Evolutionary conservation across 345 rosid genomes (phyloP).

Genomic region (Lumnitzera racemosa): DNA sequence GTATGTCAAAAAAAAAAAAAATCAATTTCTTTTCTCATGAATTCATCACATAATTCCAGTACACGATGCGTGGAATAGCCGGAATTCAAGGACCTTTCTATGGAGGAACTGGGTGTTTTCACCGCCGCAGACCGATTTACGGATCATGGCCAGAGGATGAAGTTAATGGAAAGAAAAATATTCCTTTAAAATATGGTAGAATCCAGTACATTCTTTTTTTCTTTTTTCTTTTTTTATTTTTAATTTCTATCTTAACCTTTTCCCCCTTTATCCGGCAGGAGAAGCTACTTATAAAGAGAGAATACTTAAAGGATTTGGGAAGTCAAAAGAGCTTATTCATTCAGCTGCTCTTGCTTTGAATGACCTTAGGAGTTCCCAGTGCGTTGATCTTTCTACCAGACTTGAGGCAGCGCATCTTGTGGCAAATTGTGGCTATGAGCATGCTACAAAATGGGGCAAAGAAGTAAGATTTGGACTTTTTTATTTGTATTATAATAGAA

Average conservation of each 20-base stretch:
- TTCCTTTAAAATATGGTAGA: conserved; percentile 12
- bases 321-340: conserved; percentile 29
- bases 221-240: background rate
- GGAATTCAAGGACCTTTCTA: conserved; percentile 56
- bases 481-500: no score
- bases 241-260: background rate
- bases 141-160: conserved; percentile 29
- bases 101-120: conserved; percentile 54
- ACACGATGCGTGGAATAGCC: conserved; percentile 21
- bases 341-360: conserved; percentile 35
- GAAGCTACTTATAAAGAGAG: conserved; percentile 6
- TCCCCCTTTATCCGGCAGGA: conserved; percentile 1
- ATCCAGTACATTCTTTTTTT: no score
- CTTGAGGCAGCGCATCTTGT: conserved; percentile 27
- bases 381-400: background rate
- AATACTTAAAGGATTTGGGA: conserved; percentile 30
- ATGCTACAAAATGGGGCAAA: conserved; percentile 43
- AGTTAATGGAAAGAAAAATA: conserved; percentile 7
- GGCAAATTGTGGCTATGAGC: conserved; percentile 32
- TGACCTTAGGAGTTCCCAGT: conserved; percentile 19
- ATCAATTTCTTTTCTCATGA: no score
- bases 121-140: conserved; percentile 52
- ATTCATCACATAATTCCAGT: conserved; percentile 13
- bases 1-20: no score
- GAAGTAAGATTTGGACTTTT: conserved; percentile 16